These are phyloP conservation scores for Tetradesmus lagerheimii DNA, from an alignment of 139 green algal species.

Conservation along the genomic window DNA sequence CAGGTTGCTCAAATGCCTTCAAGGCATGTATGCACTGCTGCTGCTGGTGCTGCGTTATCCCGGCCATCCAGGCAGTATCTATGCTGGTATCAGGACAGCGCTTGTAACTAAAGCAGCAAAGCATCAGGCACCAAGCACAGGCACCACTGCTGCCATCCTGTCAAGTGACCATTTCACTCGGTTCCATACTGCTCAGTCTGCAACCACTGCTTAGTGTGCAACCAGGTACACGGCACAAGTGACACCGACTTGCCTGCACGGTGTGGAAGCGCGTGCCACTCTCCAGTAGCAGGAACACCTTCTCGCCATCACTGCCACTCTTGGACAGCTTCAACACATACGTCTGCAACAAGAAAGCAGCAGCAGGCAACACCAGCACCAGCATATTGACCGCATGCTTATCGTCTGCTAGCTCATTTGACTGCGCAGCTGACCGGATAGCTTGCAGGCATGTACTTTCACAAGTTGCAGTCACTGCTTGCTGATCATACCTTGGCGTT, in stretches of 20 bases:
- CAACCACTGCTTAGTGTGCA: too few species aligned
- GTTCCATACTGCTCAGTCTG: too few species aligned
- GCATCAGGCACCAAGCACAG: too few species aligned
- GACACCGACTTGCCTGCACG: constrained; percentile 67
- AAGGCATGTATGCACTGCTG: not conserved
- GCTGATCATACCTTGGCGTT: constrained; percentile 79
- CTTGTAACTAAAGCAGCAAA: too few species aligned
- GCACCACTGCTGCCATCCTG: too few species aligned
- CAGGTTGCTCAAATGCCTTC: not conserved
- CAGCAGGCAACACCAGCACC: not conserved
- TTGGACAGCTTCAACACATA: constrained; percentile 94
- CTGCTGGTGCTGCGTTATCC: not conserved
- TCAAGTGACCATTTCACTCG: too few species aligned
- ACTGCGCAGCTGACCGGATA: not conserved
- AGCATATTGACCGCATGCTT: not conserved
- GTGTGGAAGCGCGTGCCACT: constrained; percentile 92
- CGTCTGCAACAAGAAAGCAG: constrained; percentile 62
- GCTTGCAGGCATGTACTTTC: not conserved
- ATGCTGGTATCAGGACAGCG: too few species aligned
- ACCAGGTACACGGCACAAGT: not conserved
- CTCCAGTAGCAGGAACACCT: constrained; percentile 94
- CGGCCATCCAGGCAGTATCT: not conserved
- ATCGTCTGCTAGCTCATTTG: not conserved
- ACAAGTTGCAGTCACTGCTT: not conserved
- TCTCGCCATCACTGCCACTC: constrained; percentile 94